phyloP scores from a whole-genome alignment of 1,139 yeast species.

The Candida gigantensis region DNA sequence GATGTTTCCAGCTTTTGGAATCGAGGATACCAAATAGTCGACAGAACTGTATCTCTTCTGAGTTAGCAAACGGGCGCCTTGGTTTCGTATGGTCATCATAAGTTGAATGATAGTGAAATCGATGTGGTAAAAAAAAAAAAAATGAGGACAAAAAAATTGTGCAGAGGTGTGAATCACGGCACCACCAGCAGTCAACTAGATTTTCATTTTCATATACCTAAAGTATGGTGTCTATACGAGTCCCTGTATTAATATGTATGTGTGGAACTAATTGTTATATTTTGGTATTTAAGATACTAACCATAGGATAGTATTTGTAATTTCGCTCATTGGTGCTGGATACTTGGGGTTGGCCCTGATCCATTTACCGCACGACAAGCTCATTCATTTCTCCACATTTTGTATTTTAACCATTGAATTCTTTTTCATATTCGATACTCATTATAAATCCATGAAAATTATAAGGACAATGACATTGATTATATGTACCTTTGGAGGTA shows the following conservation, averaged over 20 bases:
- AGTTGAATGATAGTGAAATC: too few species aligned
- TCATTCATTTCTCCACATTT: slow-evolving; percentile 52
- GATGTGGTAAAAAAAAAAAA: too few species aligned
- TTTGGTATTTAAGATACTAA: slow-evolving; percentile 2
- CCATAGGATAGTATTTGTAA: slow-evolving; percentile 26
- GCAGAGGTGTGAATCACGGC: not conserved
- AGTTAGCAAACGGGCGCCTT: not conserved
- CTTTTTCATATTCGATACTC: slow-evolving; percentile 53
- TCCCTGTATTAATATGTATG: slow-evolving; percentile 7
- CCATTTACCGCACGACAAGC: slow-evolving; percentile 51
- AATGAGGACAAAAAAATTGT: too few species aligned
- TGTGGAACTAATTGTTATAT: not conserved
- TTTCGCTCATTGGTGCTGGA: slow-evolving; percentile 32
- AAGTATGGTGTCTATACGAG: slow-evolving; percentile 9
- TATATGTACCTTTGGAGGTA: slow-evolving; percentile 46
- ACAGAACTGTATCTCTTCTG: slow-evolving; percentile 7
- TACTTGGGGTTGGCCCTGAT: slow-evolving; percentile 56
- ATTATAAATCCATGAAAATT: slow-evolving; percentile 34
- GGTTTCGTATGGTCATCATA: slow-evolving; percentile 1
- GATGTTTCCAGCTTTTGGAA: too few species aligned
- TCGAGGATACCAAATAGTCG: slow-evolving; percentile 6
- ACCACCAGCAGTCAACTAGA: not conserved
- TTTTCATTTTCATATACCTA: too few species aligned
- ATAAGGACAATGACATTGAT: slow-evolving; percentile 43
- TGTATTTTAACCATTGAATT: slow-evolving; percentile 52